Percentiles rank a stretch among this genome's conserved stretches.
Evolutionary conservation across 805 yeast species (phyloP).

Genomic region (Hanseniaspora lachancei): DNA sequence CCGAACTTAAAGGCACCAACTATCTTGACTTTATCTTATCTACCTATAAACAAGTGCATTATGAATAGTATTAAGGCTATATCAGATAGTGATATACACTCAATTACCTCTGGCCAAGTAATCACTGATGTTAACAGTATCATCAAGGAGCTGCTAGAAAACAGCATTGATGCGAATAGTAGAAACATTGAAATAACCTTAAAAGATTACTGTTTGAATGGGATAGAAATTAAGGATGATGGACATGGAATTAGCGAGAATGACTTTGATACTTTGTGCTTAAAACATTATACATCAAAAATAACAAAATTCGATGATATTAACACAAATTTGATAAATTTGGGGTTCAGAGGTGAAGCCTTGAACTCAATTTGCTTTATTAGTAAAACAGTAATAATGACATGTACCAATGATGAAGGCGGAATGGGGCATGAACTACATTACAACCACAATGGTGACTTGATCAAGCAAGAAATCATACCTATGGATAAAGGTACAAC

Average conservation of each 20-base stretch:
- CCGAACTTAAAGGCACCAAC: not conserved
- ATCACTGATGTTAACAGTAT: constrained; percentile 65
- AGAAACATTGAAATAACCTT: constrained; percentile 54
- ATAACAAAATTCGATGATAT: constrained; percentile 41
- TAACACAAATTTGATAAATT: constrained; percentile 31
- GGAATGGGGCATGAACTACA: constrained; percentile 50
- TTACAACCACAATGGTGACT: constrained; percentile 43
- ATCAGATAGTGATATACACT: constrained; percentile 44
- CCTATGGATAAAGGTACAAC: constrained; percentile 60
- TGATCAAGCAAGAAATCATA: constrained; percentile 32
- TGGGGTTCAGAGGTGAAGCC: constrained; percentile 78
- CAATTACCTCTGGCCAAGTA: constrained; percentile 86
- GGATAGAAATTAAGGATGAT: constrained; percentile 54
- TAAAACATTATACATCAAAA: constrained; percentile 59
- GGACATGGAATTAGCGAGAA: constrained; percentile 48
- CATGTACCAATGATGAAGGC: constrained; percentile 38
- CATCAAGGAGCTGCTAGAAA: constrained; percentile 77
- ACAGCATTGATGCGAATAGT: constrained; percentile 69
- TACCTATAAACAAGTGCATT: not conserved
- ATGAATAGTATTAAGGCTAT: constrained; percentile 27
- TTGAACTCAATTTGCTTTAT: constrained; percentile 55
- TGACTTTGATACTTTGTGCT: constrained; percentile 43
- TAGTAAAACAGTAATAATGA: constrained; percentile 28
- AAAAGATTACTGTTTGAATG: constrained; percentile 58
- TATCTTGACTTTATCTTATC: too few relatives aligned